A percentile compares a stretch with the other conserved stretches of the same genome.
Conservation (phyloP, 306 rosid genomes). For the Benincasa hispida region DNA sequence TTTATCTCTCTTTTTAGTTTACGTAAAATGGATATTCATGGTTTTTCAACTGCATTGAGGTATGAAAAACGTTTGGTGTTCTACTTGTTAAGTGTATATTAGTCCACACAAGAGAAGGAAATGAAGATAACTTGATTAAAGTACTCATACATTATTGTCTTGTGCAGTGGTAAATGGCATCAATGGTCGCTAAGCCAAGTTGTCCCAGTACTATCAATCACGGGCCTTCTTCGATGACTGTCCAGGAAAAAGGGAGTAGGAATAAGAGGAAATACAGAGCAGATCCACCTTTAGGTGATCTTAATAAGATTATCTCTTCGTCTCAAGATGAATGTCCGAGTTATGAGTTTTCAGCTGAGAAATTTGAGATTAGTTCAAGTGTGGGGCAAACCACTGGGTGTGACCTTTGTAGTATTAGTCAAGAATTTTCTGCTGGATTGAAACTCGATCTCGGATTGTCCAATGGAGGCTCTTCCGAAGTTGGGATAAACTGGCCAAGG, state of each 20-base stretch:
- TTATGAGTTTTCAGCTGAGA: slow-evolving; percentile 78
- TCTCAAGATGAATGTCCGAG: slow-evolving; percentile 48
- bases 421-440: slow-evolving; percentile 51
- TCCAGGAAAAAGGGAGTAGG: slow-evolving; percentile 75
- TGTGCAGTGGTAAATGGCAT: slow-evolving; percentile 67
- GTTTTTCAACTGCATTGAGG: slow-evolving; percentile 17
- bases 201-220: slow-evolving; percentile 30
- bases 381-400: slow-evolving; percentile 33
- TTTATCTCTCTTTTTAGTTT: background rate
- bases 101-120: background rate
- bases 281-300: slow-evolving; percentile 66
- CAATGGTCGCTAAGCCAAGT: slow-evolving; percentile 43
- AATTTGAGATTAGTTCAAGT: slow-evolving; percentile 33
- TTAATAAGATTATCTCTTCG: slow-evolving; percentile 32
- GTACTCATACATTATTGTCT: slow-evolving; percentile 14
- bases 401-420: slow-evolving; percentile 38
- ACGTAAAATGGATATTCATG: slow-evolving; percentile 2
- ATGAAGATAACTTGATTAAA: slow-evolving; percentile 10
- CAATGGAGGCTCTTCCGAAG: slow-evolving; percentile 34
- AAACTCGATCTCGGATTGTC: slow-evolving; percentile 79
- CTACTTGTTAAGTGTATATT: background rate
- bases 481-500: slow-evolving; percentile 32
- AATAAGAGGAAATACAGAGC: slow-evolving; percentile 93
- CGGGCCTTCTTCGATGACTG: slow-evolving; percentile 38
- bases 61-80: slow-evolving; percentile 10